Evolutionary conservation across 2,329 filamentous ascomycete species (phyloP), one percentile per base, ranked within the genome.

Genomic region (Kalaharituber pfeilii): DNA sequence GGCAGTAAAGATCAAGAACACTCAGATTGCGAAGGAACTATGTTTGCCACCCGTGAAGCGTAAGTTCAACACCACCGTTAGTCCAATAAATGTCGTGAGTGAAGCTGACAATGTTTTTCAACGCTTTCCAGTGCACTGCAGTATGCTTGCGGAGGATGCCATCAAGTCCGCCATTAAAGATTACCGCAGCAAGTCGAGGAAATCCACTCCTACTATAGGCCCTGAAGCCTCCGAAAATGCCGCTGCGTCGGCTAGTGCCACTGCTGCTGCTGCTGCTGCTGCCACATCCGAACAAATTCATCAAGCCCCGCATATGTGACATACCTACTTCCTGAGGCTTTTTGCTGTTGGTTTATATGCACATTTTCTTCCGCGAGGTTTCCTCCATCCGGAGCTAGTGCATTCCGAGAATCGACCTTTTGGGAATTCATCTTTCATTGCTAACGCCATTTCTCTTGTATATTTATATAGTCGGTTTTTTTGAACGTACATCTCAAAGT

Each of bases 1-100:
- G 68, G 91, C 93, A 29, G 81, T 81, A 53, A 82, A 84, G 72
- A 85, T 98, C 64, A 83, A 86, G 73, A 98, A 98, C 72, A 94
- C 89, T 2, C 88, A 98, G 71, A 98, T 98, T 67, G 91, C 91
- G 33, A 93, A 94, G 75, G 93, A 98, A 72, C 75, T 95, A 55
- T 91, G 86, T 66, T 71, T 91, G 66, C 86, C 86, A 30, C 86
- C 86, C 58, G 86, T 94, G 51, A 94, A 93, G 73, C 71, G 84
- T 87, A 72, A 70, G 81, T 49, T 29, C 29, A 25, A 36, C 11
- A 28, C 20, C 42, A n/a, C 42, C 39, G 18, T 51, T 20, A 20
- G n/a, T 49, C 53, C 39, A 30, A 51, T 13, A 28, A 27, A 45
- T 5, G 2, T 39, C 53, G 53, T 54, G 18, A 6, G 15, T 18